Base-by-base conservation (phyloP, 2,329 filamentous ascomycete species). In the Paracoccidioides lutzii region DNA sequence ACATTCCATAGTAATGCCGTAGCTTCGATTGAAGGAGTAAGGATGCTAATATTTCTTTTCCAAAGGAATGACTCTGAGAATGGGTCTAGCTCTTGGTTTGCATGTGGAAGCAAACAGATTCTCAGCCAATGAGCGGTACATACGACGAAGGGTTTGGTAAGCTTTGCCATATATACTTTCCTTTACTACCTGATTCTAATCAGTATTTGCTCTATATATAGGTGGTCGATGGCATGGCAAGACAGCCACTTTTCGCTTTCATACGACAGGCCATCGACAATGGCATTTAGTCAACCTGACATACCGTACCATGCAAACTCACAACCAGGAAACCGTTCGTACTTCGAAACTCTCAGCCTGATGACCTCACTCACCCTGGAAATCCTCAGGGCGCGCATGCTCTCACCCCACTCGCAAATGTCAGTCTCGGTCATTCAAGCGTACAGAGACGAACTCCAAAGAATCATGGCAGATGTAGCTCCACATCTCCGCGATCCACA, bases 211-310 rank as follows among this genome's bases (percentile, higher is more conserved):
- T n/a, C 22, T 15, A 22, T 33, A 22, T 33, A 43, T 32, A 77
- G 75, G 75, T 84, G 81, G 81, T 79, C 79, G 2, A 75, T 83
- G 60, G 74, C 82, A 37, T 84, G 81, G 81, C 81, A 83, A 63
- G 81, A 84, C 61, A 82, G 79, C 55, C 72, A 83, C 49, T 75
- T 84, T 30, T 83, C 80, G 7, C 76, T 84, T 37, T 83, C 80
- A 2, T 84, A 83, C 62, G 81, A 84, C 61, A 71, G 81, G 41
- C 76, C 75, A 1, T 79, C 79, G 2, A 78, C 77, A 12, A 76
- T 73, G 32, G 78, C 78, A 5, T 76, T 79, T n/a, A 71, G 74
- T 53, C 75, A 76, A 57, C 73, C 75, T 0, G 73, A 76, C 48
- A 78, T 78, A 7, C 71, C 76, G 32, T 74, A 79, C 64, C 68